Percentiles rank a stretch among this genome's conserved stretches.
Conservation (phyloP, 768 basidiomycete species). For the Holtermanniella nyarrowii region DNA sequence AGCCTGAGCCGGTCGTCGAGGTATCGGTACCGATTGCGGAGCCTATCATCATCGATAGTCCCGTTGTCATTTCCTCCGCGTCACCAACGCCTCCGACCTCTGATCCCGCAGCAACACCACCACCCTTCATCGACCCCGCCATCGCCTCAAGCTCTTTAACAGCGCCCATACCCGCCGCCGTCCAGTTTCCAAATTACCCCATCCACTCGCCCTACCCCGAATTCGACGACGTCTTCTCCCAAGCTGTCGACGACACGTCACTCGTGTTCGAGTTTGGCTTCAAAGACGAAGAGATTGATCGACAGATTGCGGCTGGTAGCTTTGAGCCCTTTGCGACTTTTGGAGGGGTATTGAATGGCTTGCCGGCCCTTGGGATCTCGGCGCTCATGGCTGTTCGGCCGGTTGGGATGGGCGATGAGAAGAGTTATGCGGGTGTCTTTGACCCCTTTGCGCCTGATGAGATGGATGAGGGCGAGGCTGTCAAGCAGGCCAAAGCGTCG, state of each 20-base stretch:
- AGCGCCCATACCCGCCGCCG: background rate
- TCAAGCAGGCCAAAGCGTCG: constrained; percentile 19
- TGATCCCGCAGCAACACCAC: background rate
- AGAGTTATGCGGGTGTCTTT: constrained; percentile 11
- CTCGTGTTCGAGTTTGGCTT: background rate
- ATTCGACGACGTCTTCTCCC: constrained; percentile 10
- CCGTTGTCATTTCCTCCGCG: no score
- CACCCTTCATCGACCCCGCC: background rate
- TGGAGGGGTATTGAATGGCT: background rate
- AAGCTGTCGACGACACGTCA: background rate
- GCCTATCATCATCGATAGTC: no score
- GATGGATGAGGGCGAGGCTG: constrained; percentile 4
- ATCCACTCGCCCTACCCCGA: constrained; percentile 21
- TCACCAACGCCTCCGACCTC: background rate
- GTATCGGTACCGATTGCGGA: no score
- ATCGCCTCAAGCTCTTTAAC: background rate
- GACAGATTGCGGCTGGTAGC: background rate
- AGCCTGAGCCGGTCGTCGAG: no score
- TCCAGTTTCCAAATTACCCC: constrained; percentile 3
- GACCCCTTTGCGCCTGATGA: constrained; percentile 21
- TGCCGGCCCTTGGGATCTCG: constrained; percentile 1
- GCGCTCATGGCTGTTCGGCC: background rate
- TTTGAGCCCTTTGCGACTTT: background rate
- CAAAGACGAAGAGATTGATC: background rate
- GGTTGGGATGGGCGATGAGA: constrained; percentile 1